Conservation (phyloP, 2,329 filamentous ascomycete genomes). For the Magnaporthiopsis rhizophila region DNA sequence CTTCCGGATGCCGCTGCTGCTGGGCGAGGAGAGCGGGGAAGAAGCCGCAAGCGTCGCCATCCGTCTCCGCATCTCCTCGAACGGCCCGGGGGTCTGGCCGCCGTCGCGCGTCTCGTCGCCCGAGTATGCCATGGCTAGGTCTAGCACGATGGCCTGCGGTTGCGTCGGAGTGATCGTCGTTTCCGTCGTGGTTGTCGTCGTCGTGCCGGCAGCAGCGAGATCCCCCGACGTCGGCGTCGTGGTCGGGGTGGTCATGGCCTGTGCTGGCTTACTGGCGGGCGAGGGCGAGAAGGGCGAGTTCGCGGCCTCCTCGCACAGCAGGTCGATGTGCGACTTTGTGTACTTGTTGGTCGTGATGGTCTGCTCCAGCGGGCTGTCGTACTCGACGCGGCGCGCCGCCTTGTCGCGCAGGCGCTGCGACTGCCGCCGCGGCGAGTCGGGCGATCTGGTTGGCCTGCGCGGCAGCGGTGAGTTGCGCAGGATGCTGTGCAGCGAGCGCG, state of each 20-base stretch:
- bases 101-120: constrained; percentile 50
- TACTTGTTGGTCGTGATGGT: constrained; percentile 57
- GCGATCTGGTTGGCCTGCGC: constrained; percentile 36
- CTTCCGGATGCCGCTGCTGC: constrained; percentile 40
- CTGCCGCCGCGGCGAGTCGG: constrained; percentile 44
- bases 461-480: constrained; percentile 59
- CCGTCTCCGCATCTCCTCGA: constrained; percentile 53
- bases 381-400: constrained; percentile 48
- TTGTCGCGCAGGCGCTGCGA: constrained; percentile 47
- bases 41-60: constrained; percentile 41
- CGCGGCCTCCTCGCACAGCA: constrained; percentile 45
- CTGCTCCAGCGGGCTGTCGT: constrained; percentile 54
- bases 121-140: constrained; percentile 42
- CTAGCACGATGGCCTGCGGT: constrained; percentile 29
- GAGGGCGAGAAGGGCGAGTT: constrained; percentile 36
- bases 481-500: constrained; percentile 53
- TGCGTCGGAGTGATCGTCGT: constrained; percentile 15
- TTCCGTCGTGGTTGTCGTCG: constrained; percentile 30
- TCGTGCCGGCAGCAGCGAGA: constrained; percentile 36
- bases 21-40: constrained; percentile 31
- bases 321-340: constrained; percentile 54
- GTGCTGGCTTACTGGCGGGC: constrained; percentile 20
- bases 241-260: neutral
- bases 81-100: constrained; percentile 54
- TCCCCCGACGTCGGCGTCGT: constrained; percentile 19